A percentile compares a stretch with the other conserved stretches of the same genome.
Evolutionary conservation across 208 protist species (phyloP).

Genomic region (Acanthamoeba culbertsoni): DNA sequence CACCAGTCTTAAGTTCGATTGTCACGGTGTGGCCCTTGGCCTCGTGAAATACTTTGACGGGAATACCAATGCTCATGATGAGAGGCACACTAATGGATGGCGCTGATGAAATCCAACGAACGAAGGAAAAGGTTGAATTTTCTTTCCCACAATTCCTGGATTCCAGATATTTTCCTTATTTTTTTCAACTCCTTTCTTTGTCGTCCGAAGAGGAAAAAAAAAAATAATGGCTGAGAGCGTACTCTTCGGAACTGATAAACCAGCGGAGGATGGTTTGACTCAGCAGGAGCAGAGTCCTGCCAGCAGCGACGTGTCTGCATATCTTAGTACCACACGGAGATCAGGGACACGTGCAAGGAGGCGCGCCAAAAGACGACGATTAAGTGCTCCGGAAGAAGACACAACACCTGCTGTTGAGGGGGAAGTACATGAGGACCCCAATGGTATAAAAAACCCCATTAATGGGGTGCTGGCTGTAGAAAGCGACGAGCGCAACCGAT

Average conservation of each 20-base stretch:
- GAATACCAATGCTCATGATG: conserved; percentile 81
- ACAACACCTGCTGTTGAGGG: no score
- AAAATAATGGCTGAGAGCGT: not conserved
- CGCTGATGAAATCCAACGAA: no score
- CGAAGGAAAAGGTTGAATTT: no score
- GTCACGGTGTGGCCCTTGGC: conserved; percentile 87
- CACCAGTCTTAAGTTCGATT: conserved; percentile 85
- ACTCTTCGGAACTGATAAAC: not conserved
- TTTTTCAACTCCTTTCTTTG: not conserved
- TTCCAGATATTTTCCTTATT: not conserved
- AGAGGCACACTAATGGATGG: no score
- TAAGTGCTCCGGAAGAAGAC: not conserved
- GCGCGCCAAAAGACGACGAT: not conserved
- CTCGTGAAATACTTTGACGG: conserved; percentile 88
- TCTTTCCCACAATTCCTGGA: no score
- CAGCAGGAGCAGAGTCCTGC: not conserved
- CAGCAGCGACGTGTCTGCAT: not conserved
- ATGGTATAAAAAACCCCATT: not conserved
- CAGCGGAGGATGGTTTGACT: no score
- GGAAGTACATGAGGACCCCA: no score
- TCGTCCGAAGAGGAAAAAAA: not conserved
- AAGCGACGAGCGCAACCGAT: not conserved
- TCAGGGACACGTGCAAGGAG: not conserved
- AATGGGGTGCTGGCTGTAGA: not conserved
- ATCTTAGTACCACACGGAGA: not conserved